A percentile compares a stretch with the other conserved stretches of the same genome.
phyloP scores from a whole-genome alignment of 306 rosid genomes.

The Lagenaria siceraria region DNA sequence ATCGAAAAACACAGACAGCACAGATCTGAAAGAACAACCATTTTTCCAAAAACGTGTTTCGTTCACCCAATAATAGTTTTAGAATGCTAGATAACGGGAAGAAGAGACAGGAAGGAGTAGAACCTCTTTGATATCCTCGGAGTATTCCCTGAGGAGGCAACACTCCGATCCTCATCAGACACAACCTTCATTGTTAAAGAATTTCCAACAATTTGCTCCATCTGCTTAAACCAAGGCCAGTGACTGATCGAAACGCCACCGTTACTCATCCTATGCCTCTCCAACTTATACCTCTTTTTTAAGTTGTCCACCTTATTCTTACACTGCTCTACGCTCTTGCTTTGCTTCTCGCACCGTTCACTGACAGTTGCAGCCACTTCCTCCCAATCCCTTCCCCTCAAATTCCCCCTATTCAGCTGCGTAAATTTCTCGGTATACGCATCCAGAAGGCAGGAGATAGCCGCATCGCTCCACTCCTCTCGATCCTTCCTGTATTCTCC shows the following conservation, averaged over 20 bases:
- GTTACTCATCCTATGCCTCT: slow-evolving; percentile 73
- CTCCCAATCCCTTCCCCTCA: slow-evolving; percentile 94
- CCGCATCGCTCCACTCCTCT: slow-evolving; percentile 97
- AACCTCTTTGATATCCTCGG: slow-evolving; percentile 74
- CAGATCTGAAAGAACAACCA: background rate
- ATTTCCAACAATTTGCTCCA: slow-evolving; percentile 88
- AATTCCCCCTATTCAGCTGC: slow-evolving; percentile 83
- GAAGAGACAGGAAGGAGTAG: background rate
- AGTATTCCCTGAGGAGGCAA: slow-evolving; percentile 38
- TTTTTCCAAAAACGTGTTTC: background rate
- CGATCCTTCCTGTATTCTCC: slow-evolving; percentile 84
- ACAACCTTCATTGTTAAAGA: slow-evolving; percentile 44
- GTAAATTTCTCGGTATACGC: slow-evolving; percentile 89
- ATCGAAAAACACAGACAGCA: background rate
- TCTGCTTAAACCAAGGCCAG: slow-evolving; percentile 95
- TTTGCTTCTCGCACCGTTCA: slow-evolving; percentile 64
- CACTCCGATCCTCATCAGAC: slow-evolving; percentile 59
- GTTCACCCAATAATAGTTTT: background rate
- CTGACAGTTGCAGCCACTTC: slow-evolving; percentile 82
- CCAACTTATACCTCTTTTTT: slow-evolving; percentile 87
- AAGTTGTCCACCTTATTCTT: slow-evolving; percentile 90
- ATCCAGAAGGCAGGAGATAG: slow-evolving; percentile 70
- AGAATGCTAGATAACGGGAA: background rate
- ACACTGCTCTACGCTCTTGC: slow-evolving; percentile 89
- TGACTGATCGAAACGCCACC: slow-evolving; percentile 61